phyloP scores from a whole-genome alignment of 1,139 yeast genomes.

The Torulaspora globosa region DNA sequence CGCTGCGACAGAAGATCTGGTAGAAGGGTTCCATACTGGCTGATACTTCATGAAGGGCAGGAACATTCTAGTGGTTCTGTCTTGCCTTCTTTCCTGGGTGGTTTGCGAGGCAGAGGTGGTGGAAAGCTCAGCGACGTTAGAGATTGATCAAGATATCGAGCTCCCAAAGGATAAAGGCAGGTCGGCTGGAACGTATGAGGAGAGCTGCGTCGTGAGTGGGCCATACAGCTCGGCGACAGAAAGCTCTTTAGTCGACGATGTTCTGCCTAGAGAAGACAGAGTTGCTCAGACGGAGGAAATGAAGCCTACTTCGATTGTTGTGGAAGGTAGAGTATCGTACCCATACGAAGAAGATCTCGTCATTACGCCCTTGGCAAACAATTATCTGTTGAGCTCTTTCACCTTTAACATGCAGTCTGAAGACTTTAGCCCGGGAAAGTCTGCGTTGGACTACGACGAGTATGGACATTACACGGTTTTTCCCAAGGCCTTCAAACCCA shows the following conservation, averaged over 20 bases:
- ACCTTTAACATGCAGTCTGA: slow-evolving; percentile 60
- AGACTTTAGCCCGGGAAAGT: slow-evolving; percentile 36
- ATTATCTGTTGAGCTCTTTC: slow-evolving; percentile 57
- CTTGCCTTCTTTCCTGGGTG: slow-evolving; percentile 1
- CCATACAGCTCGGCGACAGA: background rate
- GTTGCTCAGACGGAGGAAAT: background rate
- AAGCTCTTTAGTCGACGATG: background rate
- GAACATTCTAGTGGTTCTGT: background rate
- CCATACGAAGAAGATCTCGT: slow-evolving; percentile 58
- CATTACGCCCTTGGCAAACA: slow-evolving; percentile 66
- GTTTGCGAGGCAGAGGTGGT: background rate
- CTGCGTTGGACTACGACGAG: slow-evolving; percentile 23
- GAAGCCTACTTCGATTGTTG: slow-evolving; percentile 2
- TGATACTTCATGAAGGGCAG: slow-evolving; percentile 4
- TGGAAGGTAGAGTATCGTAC: slow-evolving; percentile 23
- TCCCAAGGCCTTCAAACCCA: slow-evolving; percentile 78
- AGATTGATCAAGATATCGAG: slow-evolving; percentile 10
- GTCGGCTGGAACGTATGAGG: slow-evolving; percentile 1
- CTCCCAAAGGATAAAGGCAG: background rate
- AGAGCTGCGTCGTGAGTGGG: background rate
- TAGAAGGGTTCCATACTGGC: background rate
- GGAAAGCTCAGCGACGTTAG: slow-evolving; percentile 1
- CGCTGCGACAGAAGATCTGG: background rate
- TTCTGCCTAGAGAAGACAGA: background rate
- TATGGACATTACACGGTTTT: slow-evolving; percentile 64